These are phyloP conservation scores for Eleusine coracana DNA, from an alignment of 176 grass and related monocot genomes.

Conservation along the genomic window DNA sequence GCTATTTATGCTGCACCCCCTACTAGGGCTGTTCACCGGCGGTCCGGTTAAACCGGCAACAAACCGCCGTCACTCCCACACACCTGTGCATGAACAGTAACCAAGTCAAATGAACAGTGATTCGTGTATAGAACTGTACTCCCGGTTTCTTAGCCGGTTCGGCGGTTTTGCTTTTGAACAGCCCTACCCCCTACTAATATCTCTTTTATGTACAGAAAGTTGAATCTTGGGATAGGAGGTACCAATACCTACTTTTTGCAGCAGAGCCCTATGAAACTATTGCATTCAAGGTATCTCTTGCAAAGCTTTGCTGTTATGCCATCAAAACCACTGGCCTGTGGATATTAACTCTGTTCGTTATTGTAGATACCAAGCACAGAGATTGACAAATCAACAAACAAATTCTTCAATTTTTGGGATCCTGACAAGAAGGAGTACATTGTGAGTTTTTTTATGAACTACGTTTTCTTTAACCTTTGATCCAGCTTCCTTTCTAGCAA, in stretches of 20 bases:
- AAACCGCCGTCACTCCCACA: too few relatives aligned
- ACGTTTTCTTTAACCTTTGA: background rate
- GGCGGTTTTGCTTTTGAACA: too few relatives aligned
- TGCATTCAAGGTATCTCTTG: constrained; percentile 71
- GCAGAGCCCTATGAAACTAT: constrained; percentile 94
- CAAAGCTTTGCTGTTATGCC: background rate
- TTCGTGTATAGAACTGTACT: too few relatives aligned
- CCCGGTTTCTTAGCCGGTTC: too few relatives aligned
- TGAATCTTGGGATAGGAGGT: constrained; percentile 83
- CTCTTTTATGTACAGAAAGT: constrained; percentile 62
- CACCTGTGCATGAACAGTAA: too few relatives aligned
- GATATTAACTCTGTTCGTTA: background rate
- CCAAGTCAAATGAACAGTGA: too few relatives aligned
- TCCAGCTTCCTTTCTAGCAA: constrained; percentile 16
- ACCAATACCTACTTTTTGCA: constrained; percentile 91
- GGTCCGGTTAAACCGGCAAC: too few relatives aligned
- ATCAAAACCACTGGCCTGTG: constrained; percentile 21
- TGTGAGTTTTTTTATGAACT: constrained; percentile 41
- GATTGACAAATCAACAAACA: constrained; percentile 84
- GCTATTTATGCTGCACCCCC: background rate
- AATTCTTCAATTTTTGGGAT: constrained; percentile 98
- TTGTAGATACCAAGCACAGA: constrained; percentile 88
- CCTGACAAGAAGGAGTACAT: constrained; percentile 93
- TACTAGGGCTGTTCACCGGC: too few relatives aligned
- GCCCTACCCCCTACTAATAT: constrained; percentile 33